Base-by-base conservation (phyloP, 768 basidiomycete genomes). In the Trametopsis cervina region DNA sequence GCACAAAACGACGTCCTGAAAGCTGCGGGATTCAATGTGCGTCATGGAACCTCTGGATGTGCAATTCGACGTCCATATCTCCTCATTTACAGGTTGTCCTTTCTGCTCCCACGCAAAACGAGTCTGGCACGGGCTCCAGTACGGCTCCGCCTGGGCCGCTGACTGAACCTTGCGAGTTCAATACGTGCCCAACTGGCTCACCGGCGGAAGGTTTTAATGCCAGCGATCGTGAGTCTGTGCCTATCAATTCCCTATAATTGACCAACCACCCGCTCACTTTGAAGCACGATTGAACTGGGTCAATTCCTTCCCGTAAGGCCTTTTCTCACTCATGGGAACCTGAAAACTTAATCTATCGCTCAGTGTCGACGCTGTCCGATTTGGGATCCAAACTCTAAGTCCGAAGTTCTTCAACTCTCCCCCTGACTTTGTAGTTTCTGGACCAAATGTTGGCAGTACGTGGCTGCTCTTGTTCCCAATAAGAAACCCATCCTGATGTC, bases 351-450 rank as follows among this genome's bases (percentile, higher is more conserved):
- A 18, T 22, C 20, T 40, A 2, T 15, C 22, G 24, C 15, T 4
- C 41, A 62, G 61, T 1, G 60, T 61, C 12, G 62, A 65, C 36
- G 57, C 62, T 2, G 63, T 63, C 3, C 42, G 54, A 17, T 63
- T 59, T 35, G 76, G 76, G 1, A 74, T 78, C 23, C 66, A 76
- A 50, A 73, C 70, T 0, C 58, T 75, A 13, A 65, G 71, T 1
- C 72, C 72, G 0, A 48, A 66, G 47, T 68, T 72, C 54, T 74
- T 71, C 49, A 49, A 54, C 11, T 50, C 63, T 20, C 40, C 42
- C 26, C 66, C 76, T 1, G 74, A 76, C 46, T 60, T 78, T 24
- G 67, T 74, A 6, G 65, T 77, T 22, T 66, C 65, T 50, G 76
- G 76, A 0, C 67, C 73, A 0, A 77, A 77, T 38, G 45, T 60